A percentile compares a stretch with the other conserved stretches of the same genome.
These are phyloP conservation scores for Acanthochlamys bracteata DNA, from an alignment of 106 monocot genomes.

Conservation along the genomic window DNA sequence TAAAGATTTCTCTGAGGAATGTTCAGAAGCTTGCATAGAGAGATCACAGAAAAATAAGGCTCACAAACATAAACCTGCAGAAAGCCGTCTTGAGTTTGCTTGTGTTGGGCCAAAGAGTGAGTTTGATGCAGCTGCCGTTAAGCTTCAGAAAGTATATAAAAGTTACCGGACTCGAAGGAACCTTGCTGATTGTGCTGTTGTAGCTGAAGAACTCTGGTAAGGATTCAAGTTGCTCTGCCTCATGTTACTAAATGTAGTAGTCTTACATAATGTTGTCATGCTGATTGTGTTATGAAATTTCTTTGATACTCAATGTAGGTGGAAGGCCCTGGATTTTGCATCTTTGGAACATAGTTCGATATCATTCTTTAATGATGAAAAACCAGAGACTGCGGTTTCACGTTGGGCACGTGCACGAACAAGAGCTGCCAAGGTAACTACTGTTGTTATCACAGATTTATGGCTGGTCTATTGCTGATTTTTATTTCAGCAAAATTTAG, in stretches of 20 bases:
- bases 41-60: not conserved
- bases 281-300: not conserved
- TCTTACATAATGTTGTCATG: not conserved
- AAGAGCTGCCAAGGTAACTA: constrained; percentile 66
- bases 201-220: constrained; percentile 79
- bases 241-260: not conserved
- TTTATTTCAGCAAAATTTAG: not conserved
- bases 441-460: not conserved
- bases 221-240: not conserved
- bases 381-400: constrained; percentile 52
- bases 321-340: constrained; percentile 76
- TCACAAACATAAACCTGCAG: not conserved
- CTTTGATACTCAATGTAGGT: constrained; percentile 26
- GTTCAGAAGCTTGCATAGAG: not conserved
- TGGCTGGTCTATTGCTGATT: not conserved
- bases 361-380: constrained; percentile 52
- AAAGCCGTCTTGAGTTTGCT: not conserved
- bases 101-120: constrained; percentile 32
- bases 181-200: constrained; percentile 83
- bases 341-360: constrained; percentile 62
- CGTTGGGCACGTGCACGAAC: constrained; percentile 69
- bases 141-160: constrained; percentile 83
- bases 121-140: constrained; percentile 64
- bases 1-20: not conserved
- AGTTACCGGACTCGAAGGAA: constrained; percentile 83